Conservation (phyloP, 169 alveolate species). For the Cryptosporidium baileyi region DNA sequence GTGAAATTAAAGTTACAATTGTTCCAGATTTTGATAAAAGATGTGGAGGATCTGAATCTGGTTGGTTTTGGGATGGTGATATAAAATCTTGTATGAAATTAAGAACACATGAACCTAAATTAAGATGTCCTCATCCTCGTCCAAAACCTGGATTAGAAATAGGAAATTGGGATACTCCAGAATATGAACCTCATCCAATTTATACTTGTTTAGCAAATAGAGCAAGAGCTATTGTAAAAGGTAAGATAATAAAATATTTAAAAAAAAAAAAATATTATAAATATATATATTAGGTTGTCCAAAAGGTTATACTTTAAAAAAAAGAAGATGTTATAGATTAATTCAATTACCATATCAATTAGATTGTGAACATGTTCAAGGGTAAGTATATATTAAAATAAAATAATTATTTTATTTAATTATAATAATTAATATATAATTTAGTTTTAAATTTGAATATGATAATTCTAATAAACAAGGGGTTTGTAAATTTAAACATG, state of each 20-base stretch:
- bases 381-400: conserved; percentile 8
- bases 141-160: conserved; percentile 43
- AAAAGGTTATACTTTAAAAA: conserved; percentile 33
- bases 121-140: conserved; percentile 56
- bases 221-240: conserved; percentile 54
- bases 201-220: conserved; percentile 61
- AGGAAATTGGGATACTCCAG: conserved; percentile 70
- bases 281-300: conserved; percentile 32
- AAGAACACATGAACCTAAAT: conserved; percentile 54
- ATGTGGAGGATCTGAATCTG: conserved; percentile 57
- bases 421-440: neutral
- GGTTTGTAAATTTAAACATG: conserved; percentile 36
- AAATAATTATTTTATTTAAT: neutral
- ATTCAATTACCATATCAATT: conserved; percentile 54
- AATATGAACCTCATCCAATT: conserved; percentile 63
- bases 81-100: conserved; percentile 7
- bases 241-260: neutral
- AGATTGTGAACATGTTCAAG: conserved; percentile 66
- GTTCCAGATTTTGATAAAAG: conserved; percentile 53
- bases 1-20: conserved; percentile 45
- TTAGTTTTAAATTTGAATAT: conserved; percentile 51
- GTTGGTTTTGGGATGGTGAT: conserved; percentile 67
- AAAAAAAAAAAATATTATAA: neutral
- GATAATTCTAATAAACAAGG: conserved; percentile 29
- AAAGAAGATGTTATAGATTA: conserved; percentile 43